Evolutionary conservation across 306 rosid genomes (phyloP).

Genomic region (Lotus japonicus): DNA sequence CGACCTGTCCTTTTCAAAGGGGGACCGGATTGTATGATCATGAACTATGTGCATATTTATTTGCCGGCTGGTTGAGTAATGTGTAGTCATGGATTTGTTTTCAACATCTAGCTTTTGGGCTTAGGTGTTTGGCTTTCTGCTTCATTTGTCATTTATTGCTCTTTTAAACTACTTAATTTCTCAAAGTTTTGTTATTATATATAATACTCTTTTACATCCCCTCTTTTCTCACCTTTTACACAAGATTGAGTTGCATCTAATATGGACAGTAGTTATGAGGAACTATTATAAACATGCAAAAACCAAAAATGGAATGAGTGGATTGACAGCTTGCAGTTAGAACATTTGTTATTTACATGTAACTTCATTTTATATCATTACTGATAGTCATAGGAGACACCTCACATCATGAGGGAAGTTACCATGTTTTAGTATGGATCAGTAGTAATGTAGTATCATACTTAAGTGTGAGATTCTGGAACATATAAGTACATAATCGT

Average conservation of each 20-base stretch:
- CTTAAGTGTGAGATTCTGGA: neutral
- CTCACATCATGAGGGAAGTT: neutral
- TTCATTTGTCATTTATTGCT: neutral
- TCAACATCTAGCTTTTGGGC: neutral
- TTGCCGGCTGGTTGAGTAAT: neutral
- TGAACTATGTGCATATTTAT: neutral
- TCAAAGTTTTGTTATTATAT: neutral
- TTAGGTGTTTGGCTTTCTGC: neutral
- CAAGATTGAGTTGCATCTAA: neutral
- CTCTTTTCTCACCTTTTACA: neutral
- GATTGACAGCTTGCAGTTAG: neutral
- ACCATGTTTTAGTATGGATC: neutral
- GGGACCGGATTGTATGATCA: neutral
- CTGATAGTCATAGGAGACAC: neutral
- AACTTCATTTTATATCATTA: neutral
- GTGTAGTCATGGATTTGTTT: neutral
- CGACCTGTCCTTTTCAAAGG: neutral
- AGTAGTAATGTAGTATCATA: no score
- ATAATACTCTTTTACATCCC: neutral
- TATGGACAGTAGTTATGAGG: neutral
- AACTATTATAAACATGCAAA: neutral
- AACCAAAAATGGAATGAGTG: neutral
- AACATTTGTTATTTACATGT: neutral
- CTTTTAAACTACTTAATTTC: neutral
- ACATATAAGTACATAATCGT: neutral